Base-by-base conservation (phyloP, 768 basidiomycete genomes). In the Collybia mongolica region DNA sequence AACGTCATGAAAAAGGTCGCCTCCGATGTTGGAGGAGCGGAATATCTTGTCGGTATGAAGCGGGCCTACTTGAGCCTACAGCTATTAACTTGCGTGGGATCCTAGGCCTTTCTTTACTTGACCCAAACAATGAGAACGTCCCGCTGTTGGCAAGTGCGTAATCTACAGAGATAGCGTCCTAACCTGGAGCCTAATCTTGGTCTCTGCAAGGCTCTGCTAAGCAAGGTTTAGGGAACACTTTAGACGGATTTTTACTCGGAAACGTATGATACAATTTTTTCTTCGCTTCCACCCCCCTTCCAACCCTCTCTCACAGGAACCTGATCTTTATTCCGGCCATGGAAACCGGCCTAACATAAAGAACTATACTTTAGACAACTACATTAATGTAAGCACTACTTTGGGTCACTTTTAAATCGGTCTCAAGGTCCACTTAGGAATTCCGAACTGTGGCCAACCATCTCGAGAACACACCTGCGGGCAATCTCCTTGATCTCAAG, bases 281-380 rank as follows among this genome's bases (percentile, higher is more conserved):
- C 6, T 42, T 19, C 20, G 19, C 23, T 12, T 4, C 24, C 15
- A 22, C 20, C 38, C 19, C 23, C 22, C n/a, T 5, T 44, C 23
- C 9, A 20, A 17, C n/a, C 23, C 26, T 19, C 43, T 36, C 44
- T 46, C 47, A 19, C 51, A 79, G 77, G 80, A 81, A 61, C 85
- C 85, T 36, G 85, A 88, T 66, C 69, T 86, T 46, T 87, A 81
- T 58, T 65, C 71, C 0, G 42, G 36, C 3, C 79, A 81, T 51
- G 60, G 63, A 1, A 53, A 74, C 50, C 67, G 79, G 24, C 71
- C 75, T 1, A 59, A 61, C 29, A 57, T 75, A 6, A 40, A 60
- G n/a, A 81, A 80, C 49, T 81, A 80, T 52, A 75, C 77, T 0
- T 65, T 71, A 0, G 51, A 69, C 12, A 64, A 73, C 46, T 81